phyloP scores from a whole-genome alignment of 441 rosid genomes.

The Bruguiera hainesii region DNA sequence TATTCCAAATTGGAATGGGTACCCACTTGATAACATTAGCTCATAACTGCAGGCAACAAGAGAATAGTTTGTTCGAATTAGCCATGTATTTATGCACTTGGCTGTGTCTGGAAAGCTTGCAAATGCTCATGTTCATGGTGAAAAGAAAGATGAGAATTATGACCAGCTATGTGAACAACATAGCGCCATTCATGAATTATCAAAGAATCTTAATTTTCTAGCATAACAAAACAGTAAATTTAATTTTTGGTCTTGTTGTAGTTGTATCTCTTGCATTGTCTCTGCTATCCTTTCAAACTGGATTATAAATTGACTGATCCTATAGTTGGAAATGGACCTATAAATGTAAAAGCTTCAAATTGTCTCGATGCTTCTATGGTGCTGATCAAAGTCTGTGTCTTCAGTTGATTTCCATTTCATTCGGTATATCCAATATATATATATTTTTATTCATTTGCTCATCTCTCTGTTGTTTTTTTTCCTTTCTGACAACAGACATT shows the following conservation, averaged over 20 bases:
- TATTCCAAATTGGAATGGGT: too few relatives aligned
- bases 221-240: too few relatives aligned
- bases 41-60: too few relatives aligned
- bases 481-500: slow-evolving; percentile 52
- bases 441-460: slow-evolving; percentile 8
- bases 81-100: too few relatives aligned
- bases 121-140: too few relatives aligned
- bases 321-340: neutral
- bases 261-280: neutral
- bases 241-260: neutral
- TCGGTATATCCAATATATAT: slow-evolving; percentile 6
- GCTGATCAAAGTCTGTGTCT: neutral
- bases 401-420: neutral
- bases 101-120: too few relatives aligned
- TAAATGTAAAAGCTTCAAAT: neutral
- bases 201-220: too few relatives aligned
- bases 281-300: neutral
- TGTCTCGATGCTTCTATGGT: neutral
- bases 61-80: too few relatives aligned
- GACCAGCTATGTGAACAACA: too few relatives aligned
- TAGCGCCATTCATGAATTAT: too few relatives aligned
- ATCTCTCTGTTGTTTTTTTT: neutral
- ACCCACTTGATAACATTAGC: too few relatives aligned
- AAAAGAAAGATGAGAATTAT: too few relatives aligned
- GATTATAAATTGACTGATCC: neutral